Percentiles rank a stretch among this genome's conserved stretches.
These are phyloP conservation scores for Limnomonas spitsbergensis DNA, from an alignment of 139 green algal genomes.

Conservation along the genomic window DNA sequence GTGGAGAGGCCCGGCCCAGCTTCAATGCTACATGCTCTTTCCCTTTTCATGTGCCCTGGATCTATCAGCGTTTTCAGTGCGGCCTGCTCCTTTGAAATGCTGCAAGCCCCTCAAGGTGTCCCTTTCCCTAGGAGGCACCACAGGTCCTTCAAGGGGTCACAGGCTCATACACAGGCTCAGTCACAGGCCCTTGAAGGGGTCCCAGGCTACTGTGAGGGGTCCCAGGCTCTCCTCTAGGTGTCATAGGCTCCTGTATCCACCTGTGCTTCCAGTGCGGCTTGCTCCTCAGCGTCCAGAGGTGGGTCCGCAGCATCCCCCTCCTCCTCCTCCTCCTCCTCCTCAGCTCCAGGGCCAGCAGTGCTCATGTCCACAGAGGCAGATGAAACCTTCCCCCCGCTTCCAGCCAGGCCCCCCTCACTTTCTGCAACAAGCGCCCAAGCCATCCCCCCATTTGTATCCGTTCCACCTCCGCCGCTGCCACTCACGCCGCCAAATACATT, in stretches of 20 bases:
- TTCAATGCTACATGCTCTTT: no score
- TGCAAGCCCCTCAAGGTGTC: no score
- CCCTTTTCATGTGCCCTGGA: no score
- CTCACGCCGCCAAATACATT: background rate
- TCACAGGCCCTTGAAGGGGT: no score
- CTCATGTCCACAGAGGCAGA: background rate
- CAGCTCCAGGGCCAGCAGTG: background rate
- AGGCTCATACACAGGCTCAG: no score
- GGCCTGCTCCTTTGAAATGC: no score
- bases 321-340: background rate
- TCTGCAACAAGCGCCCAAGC: background rate
- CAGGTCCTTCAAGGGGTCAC: no score
- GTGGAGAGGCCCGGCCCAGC: no score
- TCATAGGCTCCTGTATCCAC: background rate
- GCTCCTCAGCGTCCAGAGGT: slow-evolving; percentile 1
- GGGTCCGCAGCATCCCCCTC: background rate
- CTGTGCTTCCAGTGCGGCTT: background rate
- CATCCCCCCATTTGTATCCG: background rate
- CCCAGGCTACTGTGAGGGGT: no score
- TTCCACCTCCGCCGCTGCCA: background rate
- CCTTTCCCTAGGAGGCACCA: no score
- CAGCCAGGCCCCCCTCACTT: background rate
- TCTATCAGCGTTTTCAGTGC: no score
- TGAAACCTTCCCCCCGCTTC: no score
- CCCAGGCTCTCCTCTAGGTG: background rate